Evolutionary conservation across 305 asterid species (phyloP).

Genomic region (Nicotiana rustica): DNA sequence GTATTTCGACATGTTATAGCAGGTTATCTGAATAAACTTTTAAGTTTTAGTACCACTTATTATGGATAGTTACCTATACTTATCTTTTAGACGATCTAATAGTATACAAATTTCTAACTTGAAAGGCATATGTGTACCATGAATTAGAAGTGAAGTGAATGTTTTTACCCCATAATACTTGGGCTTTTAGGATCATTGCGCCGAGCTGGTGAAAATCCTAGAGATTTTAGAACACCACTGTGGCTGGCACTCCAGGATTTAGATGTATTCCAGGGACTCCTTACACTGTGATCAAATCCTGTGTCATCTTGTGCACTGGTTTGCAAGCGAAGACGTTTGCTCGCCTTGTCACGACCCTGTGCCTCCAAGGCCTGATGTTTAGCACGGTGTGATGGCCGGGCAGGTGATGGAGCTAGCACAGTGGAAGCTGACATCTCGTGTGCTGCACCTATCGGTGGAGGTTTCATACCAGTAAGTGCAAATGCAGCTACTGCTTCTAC

Average conservation of each 20-base stretch:
- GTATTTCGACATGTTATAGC: too few relatives aligned
- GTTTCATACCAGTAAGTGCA: conserved; percentile 75
- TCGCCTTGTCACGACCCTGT: conserved; percentile 36
- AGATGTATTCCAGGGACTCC: conserved; percentile 69
- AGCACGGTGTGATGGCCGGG: conserved; percentile 34
- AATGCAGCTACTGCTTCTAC: conserved; percentile 73
- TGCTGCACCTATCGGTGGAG: conserved; percentile 55
- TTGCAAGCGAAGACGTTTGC: conserved; percentile 54
- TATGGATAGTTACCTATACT: too few relatives aligned
- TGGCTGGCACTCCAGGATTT: conserved; percentile 69
- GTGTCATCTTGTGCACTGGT: conserved; percentile 41
- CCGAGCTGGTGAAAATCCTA: conserved; percentile 65
- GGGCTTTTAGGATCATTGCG: conserved; percentile 48
- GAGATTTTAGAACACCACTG: conserved; percentile 43
- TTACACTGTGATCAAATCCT: conserved; percentile 68
- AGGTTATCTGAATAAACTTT: too few relatives aligned
- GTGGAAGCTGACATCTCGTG: conserved; percentile 43
- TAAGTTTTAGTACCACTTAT: too few relatives aligned
- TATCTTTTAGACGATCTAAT: too few relatives aligned
- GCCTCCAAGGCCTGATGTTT: conserved; percentile 34
- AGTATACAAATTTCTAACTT: too few relatives aligned
- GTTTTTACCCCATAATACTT: conserved; percentile 50
- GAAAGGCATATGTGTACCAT: too few relatives aligned
- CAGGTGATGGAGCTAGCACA: conserved; percentile 41
- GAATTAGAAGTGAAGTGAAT: background rate